These are phyloP conservation scores for Prototheca cutis DNA, from an alignment of 163 green algal species.

Conservation along the genomic window DNA sequence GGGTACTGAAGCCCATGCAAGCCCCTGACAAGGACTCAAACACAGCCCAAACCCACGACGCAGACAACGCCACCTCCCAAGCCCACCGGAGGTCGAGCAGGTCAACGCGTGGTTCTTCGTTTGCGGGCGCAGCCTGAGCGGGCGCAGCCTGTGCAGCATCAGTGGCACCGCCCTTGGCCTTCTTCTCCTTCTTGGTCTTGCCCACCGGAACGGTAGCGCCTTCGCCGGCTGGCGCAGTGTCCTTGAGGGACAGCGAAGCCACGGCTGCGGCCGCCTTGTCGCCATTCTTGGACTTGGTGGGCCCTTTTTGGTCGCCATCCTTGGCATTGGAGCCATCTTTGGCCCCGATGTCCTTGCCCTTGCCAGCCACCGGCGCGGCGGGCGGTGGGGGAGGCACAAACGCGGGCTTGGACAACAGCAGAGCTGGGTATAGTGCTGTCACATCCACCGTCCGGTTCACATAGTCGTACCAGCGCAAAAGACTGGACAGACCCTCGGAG, in stretches of 20 bases:
- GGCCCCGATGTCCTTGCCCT: slow-evolving; percentile 10
- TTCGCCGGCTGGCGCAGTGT: no score
- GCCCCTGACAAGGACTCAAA: no score
- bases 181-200: slow-evolving; percentile 31
- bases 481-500: no score
- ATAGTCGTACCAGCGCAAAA: slow-evolving; percentile 42
- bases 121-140: background rate
- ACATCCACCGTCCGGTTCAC: slow-evolving; percentile 34
- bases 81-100: slow-evolving; percentile 52
- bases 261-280: slow-evolving; percentile 5
- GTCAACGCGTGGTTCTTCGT: slow-evolving; percentile 35
- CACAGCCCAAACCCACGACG: no score
- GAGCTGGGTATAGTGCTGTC: slow-evolving; percentile 17
- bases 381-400: slow-evolving; percentile 34
- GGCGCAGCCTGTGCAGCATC: slow-evolving; percentile 11
- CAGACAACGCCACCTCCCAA: no score
- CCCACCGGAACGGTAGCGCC: no score
- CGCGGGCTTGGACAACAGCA: slow-evolving; percentile 22
- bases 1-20: no score
- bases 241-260: no score
- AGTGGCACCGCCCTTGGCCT: slow-evolving; percentile 21
- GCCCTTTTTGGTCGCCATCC: no score
- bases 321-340: slow-evolving; percentile 1
- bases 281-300: slow-evolving; percentile 11
- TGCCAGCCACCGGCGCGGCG: slow-evolving; percentile 6